Evolutionary conservation across 768 basidiomycete species (phyloP).

Genomic region (Phanerodontia chrysosporium): DNA sequence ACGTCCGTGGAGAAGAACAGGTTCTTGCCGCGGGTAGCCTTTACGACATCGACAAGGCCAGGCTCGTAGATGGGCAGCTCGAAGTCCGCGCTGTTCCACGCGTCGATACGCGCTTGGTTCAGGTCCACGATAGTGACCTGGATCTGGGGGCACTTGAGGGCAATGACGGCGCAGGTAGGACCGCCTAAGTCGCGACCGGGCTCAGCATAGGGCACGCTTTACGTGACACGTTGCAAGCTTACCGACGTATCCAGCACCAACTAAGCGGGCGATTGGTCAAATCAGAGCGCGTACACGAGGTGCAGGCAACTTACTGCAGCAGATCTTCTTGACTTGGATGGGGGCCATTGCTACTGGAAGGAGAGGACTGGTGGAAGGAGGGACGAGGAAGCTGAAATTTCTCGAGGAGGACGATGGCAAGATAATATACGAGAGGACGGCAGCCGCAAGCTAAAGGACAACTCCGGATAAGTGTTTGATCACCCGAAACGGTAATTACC

Average conservation of each 20-base stretch:
- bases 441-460: constrained; percentile 6
- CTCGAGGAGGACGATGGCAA: constrained; percentile 1
- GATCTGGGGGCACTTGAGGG: constrained; percentile 89
- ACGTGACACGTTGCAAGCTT: constrained; percentile 24
- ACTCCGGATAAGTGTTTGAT: constrained; percentile 6
- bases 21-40: constrained; percentile 84
- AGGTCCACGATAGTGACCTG: constrained; percentile 96
- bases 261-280: constrained; percentile 34
- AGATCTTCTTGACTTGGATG: constrained; percentile 72
- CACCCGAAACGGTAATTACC: not conserved
- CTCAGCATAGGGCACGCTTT: not conserved
- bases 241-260: constrained; percentile 94
- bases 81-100: constrained; percentile 90
- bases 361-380: constrained; percentile 14
- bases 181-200: constrained; percentile 52
- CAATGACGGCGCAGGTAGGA: constrained; percentile 93
- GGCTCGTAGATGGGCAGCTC: constrained; percentile 96
- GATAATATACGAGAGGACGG: constrained; percentile 4
- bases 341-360: constrained; percentile 39
- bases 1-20: constrained; percentile 97
- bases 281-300: constrained; percentile 13
- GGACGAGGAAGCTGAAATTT: constrained; percentile 10
- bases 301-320: constrained; percentile 67
- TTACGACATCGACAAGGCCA: constrained; percentile 89
- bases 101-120: constrained; percentile 90